Evolutionary conservation across 1,284 basidiomycete genomes (phyloP).

Genomic region (Melampsora americana): DNA sequence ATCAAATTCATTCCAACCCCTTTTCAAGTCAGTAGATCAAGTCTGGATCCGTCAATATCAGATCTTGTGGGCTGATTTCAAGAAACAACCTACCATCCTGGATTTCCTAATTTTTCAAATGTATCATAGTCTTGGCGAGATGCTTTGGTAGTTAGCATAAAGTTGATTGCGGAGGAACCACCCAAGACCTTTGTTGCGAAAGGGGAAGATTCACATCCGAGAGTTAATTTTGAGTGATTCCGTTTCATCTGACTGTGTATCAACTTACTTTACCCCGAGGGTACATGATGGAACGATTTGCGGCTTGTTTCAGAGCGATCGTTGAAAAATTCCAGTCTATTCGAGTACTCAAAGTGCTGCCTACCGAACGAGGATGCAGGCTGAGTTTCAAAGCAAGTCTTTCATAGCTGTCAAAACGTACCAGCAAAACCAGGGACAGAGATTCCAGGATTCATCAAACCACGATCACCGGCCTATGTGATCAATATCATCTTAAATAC

Average conservation of each 20-base stretch:
- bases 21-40: background rate
- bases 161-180: slow-evolving; percentile 41
- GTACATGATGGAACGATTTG: slow-evolving; percentile 12
- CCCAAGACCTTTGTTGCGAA: slow-evolving; percentile 21
- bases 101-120: slow-evolving; percentile 37
- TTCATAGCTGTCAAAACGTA: too few relatives aligned
- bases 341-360: slow-evolving; percentile 12
- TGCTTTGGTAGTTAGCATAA: slow-evolving; percentile 34
- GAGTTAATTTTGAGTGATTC: background rate
- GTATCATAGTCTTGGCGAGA: slow-evolving; percentile 30
- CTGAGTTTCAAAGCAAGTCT: too few relatives aligned
- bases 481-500: too few relatives aligned
- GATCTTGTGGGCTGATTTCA: background rate
- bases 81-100: slow-evolving; percentile 26
- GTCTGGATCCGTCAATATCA: background rate
- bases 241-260: background rate
- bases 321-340: slow-evolving; percentile 41
- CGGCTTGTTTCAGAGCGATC: slow-evolving; percentile 18
- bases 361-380: background rate
- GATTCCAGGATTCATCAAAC: too few relatives aligned
- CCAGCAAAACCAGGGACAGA: too few relatives aligned
- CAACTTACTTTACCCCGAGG: slow-evolving; percentile 35
- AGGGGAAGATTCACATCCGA: background rate
- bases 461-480: too few relatives aligned
- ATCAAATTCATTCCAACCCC: slow-evolving; percentile 36